Base-by-base conservation (phyloP, 352 stramenopile genomes). In the Halophytophthora batemanensis region DNA sequence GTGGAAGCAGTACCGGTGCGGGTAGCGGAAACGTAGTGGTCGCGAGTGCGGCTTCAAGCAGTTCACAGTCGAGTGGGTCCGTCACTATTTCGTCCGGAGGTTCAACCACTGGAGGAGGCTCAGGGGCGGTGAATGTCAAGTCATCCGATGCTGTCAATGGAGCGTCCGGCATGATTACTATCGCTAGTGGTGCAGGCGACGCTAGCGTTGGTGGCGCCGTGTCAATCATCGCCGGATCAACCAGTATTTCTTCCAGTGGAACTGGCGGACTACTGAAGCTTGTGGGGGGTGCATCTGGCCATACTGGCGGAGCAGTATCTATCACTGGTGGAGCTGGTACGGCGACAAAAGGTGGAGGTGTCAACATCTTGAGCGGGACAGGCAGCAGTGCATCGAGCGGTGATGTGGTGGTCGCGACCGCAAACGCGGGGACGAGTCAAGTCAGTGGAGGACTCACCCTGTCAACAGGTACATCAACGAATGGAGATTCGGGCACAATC, bases 1-100 rank as follows among this genome's bases (percentile, higher is more conserved):
- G 39, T 12, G 55, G 60, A 21, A 35, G 36, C 2, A 50, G 60
- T 11, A 31, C 61, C 1, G 71, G 62, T 61, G 74, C 74, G 47
- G 74, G 77, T 25, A 55, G 56, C 41, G 78, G 81, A 21, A 77
- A 80, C 25, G 56, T 74, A 36, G 36, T 91, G 8, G 46, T 77
- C n/a, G 43, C 90, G 18, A 65, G 62, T 37, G 72, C 59, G 45
- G 68, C 73, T 22, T 55, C 31, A 46, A n/a, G 11, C 3, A 46
- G 36, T 19, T 34, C 42, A 37, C 41, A 37, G 8, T 17, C 45
- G 39, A 60, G 53, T 49, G 53, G 53, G 38, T 46, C 53, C 18
- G 33, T 62, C 25, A 57, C 42, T 0, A 33, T 62, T 37, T 62
- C 54, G 25, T 58, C 55, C 7, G 56, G 56, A 33, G 36, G n/a